These are phyloP conservation scores for Microsporum audouinii DNA, from an alignment of 2,329 filamentous ascomycete genomes.

Conservation along the genomic window DNA sequence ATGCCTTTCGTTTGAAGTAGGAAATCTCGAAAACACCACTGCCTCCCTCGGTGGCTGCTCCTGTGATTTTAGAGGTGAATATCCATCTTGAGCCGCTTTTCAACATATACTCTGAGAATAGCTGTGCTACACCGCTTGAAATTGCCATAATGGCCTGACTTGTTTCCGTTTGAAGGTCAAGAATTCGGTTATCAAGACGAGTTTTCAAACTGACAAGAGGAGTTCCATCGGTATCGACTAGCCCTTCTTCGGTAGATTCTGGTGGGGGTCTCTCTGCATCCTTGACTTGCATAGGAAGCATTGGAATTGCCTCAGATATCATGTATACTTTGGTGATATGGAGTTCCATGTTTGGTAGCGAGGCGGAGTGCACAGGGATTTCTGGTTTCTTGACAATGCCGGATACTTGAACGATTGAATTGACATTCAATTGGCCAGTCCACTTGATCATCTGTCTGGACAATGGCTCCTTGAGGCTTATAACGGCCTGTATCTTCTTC, in stretches of 20 bases:
- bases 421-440: conserved; percentile 59
- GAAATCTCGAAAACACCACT: conserved; percentile 80
- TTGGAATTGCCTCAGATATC: conserved; percentile 52
- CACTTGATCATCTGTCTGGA: conserved; percentile 93
- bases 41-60: conserved; percentile 83
- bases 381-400: conserved; percentile 69
- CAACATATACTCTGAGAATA: conserved; percentile 71
- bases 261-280: conserved; percentile 41
- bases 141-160: conserved; percentile 78
- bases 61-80: conserved; percentile 80
- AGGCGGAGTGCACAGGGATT: conserved; percentile 79
- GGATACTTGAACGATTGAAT: conserved; percentile 74
- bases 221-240: conserved; percentile 41
- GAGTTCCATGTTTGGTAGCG: conserved; percentile 68
- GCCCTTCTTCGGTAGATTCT: conserved; percentile 35
- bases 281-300: conserved; percentile 50
- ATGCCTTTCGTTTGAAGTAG: conserved; percentile 78
- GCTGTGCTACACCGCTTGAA: conserved; percentile 52
- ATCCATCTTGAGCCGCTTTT: conserved; percentile 67
- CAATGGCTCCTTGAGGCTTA: conserved; percentile 51
- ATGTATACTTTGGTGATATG: conserved; percentile 80
- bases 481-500: conserved; percentile 73
- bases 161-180: conserved; percentile 83
- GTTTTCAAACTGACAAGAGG: conserved; percentile 73
- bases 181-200: conserved; percentile 78